A percentile compares a stretch with the other conserved stretches of the same genome.
phyloP scores from a whole-genome alignment of 176 grass and related monocot genomes.

The Lolium perenne region DNA sequence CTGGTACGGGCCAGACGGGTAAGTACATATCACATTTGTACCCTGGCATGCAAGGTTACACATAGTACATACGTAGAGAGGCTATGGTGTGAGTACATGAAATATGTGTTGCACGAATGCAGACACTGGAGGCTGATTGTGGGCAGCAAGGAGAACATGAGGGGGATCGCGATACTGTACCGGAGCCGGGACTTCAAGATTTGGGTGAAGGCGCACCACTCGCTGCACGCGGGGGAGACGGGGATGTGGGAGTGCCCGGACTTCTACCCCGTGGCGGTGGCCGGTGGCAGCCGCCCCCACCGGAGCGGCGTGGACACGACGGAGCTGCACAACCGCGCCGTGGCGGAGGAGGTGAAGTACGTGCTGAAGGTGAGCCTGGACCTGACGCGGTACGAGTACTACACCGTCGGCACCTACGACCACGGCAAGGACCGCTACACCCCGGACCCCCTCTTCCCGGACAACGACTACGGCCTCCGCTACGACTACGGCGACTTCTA shows the following conservation, averaged over 20 bases:
- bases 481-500: constrained; percentile 71
- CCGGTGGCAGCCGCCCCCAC: constrained; percentile 51
- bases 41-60: neutral
- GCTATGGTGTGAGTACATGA: neutral
- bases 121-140: constrained; percentile 57
- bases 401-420: constrained; percentile 70
- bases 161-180: constrained; percentile 65
- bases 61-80: neutral
- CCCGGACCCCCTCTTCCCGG: constrained; percentile 42
- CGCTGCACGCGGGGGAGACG: constrained; percentile 54
- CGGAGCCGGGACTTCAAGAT: constrained; percentile 69
- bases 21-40: neutral
- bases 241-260: constrained; percentile 98
- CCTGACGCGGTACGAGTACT: constrained; percentile 61
- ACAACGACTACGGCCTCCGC: constrained; percentile 59
- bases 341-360: constrained; percentile 59
- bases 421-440: constrained; percentile 56
- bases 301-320: constrained; percentile 67
- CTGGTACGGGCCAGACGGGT: constrained; percentile 57
- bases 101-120: neutral
- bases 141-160: constrained; percentile 56
- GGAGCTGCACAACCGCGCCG: constrained; percentile 38
- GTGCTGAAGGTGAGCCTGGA: constrained; percentile 85
- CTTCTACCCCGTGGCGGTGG: constrained; percentile 71
- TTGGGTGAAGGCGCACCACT: constrained; percentile 56